Evolutionary conservation across 345 rosid species (phyloP), one percentile per base, ranked within the genome.

Genomic region (Iberis pinnata): DNA sequence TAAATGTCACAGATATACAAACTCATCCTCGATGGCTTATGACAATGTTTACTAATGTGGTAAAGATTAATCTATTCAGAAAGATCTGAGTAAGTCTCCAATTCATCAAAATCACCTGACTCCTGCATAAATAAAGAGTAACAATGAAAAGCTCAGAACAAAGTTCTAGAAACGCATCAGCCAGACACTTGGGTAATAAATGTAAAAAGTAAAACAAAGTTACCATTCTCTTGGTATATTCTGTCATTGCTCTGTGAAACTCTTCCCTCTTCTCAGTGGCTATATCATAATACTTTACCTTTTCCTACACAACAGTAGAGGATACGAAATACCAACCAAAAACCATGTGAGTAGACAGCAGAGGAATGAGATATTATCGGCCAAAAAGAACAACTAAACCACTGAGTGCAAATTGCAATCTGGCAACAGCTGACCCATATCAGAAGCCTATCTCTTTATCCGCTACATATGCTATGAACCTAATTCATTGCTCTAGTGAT

Each of bases 181-280:
- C 29, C 37, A 45, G 43, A 68, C 27, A 35, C 16, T 39, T 16
- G 22, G n/a, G 26, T 42, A 32, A 39, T 40, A 7, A 16, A 7
- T 50, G 18, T 16, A 6, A 12, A 18, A 56, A 45, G 14, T 31
- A 3, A 12, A 4, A 18, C 15, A 16, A 13, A 4, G 7, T 31
- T 57, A 84, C 96, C 96, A 75, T 73, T 61, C 77, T 78, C 73
- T 76, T 87, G 29, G 72, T 69, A 49, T 84, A 87, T 36, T 78
- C 88, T 17, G 80, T 75, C 81, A 74, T 80, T 65, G 78, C 76
- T 61, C 68, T 68, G 56, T 90, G 96, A 63, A 90, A 90, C 68
- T 84, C 95, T 37, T 87, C 88, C 58, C 96, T 80, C 63, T 84
- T 90, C 71, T 71, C 84, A 1, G 83, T 84, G 52, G 98, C 98